Evolutionary conservation across 805 yeast genomes (phyloP), one percentile per base, ranked within the genome.

Genomic region (Barnettozyma wickerhamii): DNA sequence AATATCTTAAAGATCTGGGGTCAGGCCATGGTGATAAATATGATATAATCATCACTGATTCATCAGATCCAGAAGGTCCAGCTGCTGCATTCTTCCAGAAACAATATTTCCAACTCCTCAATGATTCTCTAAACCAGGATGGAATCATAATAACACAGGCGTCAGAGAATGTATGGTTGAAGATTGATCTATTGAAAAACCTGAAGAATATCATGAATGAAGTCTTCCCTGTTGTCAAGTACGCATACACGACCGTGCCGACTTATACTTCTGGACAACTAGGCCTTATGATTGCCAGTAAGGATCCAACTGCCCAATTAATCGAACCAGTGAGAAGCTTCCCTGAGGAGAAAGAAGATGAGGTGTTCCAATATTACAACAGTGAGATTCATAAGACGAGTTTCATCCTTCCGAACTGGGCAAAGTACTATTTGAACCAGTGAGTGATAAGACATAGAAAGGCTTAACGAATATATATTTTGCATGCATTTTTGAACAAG

Each of bases 1-100:
- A 86, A 62, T 89, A 64, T 59, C 69, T 89, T 50, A 71, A 78
- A 45, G 71, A 66, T 10, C 41, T 58, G 10, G 28, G 28, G 12
- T 47, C 46, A 6, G 53, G 59, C 18, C 63, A 68, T 32, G 52
- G 56, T 7, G 70, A 70, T 27, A 75, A 75, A 50, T 89, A 71
- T 57, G 96, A 89, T 61, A 81, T 90, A 24, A 85, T 89, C 44
- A 87, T 89, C 46, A 85, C 95, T 14, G 97, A 89, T 61, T 85
- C 95, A 3, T 83, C 95, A 2, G 97, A 89, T 62, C 96, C 96
- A 1, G 96, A 89, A 53, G 96, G 93, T 3, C 97, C 97, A 6
- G 97, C 97, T 1, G 95, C 81, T 53, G 84, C 84, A 15, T 84
- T 89, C 52, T 89, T 89, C 67, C 86, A 87, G 60, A 71, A 73